Percentiles rank a stretch among this genome's conserved stretches.
phyloP scores from a whole-genome alignment of 306 rosid species.

The Amphicarpaea edgeworthii region DNA sequence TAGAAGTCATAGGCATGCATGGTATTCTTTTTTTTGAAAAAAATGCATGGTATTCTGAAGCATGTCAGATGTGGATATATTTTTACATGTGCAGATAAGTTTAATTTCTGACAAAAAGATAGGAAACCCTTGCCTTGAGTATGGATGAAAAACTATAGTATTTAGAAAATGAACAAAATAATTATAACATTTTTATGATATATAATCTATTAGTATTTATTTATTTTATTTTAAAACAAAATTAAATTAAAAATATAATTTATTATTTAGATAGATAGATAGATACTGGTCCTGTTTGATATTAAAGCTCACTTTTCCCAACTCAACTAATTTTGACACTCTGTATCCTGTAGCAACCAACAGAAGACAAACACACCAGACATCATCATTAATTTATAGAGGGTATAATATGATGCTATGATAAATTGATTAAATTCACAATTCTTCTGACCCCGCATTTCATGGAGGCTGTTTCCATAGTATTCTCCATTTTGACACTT shows the following conservation, averaged over 20 bases:
- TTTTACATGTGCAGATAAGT: conserved; percentile 1
- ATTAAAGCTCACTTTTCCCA: neutral
- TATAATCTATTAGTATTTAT: neutral
- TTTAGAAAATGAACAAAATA: neutral
- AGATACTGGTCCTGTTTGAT: neutral
- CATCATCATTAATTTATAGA: conserved; percentile 31
- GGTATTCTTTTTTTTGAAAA: no score
- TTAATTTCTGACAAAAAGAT: conserved; percentile 9
- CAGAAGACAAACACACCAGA: conserved; percentile 6
- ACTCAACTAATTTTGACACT: neutral
- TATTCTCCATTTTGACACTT: neutral
- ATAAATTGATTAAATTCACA: conserved; percentile 13
- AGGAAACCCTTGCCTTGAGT: neutral
- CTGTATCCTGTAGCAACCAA: neutral
- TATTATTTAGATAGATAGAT: neutral
- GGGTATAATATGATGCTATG: neutral
- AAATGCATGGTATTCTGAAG: conserved; percentile 23
- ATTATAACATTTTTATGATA: neutral
- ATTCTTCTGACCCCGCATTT: conserved; percentile 3
- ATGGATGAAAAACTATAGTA: neutral
- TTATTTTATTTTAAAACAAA: neutral
- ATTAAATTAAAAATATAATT: neutral
- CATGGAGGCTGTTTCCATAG: neutral
- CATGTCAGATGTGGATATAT: neutral
- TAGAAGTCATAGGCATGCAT: neutral